Conservation (phyloP, 495 filamentous ascomycete species). For the Pyrenopolyporus hunteri region DNA sequence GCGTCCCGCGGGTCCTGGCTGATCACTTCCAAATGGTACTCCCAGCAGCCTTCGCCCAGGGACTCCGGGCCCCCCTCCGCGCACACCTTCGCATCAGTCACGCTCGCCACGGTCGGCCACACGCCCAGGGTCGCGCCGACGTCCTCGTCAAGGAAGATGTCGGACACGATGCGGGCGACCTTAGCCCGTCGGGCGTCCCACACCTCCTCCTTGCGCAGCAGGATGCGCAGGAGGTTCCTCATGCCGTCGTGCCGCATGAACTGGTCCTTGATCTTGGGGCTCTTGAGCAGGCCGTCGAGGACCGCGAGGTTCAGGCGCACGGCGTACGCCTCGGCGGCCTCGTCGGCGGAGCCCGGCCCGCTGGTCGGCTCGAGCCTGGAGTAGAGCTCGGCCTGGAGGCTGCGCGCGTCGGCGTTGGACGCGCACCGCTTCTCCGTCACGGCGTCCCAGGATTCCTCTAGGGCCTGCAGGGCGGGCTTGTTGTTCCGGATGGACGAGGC, state of each 20-base stretch:
- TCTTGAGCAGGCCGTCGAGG: conserved; percentile 52
- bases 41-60: conserved; percentile 48
- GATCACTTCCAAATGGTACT: conserved; percentile 45
- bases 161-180: conserved; percentile 59
- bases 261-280: conserved; percentile 50
- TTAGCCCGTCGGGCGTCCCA: conserved; percentile 52
- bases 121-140: conserved; percentile 59
- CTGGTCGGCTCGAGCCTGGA: conserved; percentile 41
- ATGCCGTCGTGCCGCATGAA: conserved; percentile 59
- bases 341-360: conserved; percentile 23
- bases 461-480: conserved; percentile 59
- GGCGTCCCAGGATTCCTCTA: conserved; percentile 49
- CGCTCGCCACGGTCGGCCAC: conserved; percentile 49
- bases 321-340: conserved; percentile 35
- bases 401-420: conserved; percentile 5
- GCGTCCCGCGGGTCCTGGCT: conserved; percentile 11
- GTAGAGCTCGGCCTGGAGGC: conserved; percentile 37
- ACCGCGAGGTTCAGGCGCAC: conserved; percentile 32
- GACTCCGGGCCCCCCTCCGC: conserved; percentile 1
- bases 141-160: conserved; percentile 65
- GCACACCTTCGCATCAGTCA: conserved; percentile 38
- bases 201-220: conserved; percentile 43
- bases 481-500: conserved; percentile 67
- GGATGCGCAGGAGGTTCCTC: conserved; percentile 52
- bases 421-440: conserved; percentile 43